Evolutionary conservation across 257 asterid genomes (phyloP), one percentile per base, ranked within the genome.

Genomic region (Jacaranda mimosifolia): DNA sequence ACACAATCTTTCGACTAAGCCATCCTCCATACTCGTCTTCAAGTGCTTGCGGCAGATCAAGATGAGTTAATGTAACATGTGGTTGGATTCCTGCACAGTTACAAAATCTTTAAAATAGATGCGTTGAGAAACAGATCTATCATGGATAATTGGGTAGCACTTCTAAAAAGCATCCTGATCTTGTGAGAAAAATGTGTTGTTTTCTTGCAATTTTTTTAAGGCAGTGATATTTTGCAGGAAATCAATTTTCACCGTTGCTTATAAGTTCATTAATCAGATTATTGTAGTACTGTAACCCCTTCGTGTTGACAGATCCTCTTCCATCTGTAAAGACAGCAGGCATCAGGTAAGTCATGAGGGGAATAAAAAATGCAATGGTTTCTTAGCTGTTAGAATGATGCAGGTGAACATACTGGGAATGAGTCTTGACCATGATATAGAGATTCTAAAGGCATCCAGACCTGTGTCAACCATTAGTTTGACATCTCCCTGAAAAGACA

Each of bases 11-110:
- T 72, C 79, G 72, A 79, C 84, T 88, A 35, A 87, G 83, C 91
- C 91, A 88, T 66, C 92, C 92, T 3, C 77, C 85, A 11, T 89
- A 86, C 75, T 85, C 87, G 39, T 89, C 93, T 40, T 89, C 86
- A 18, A 88, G 93, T 58, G 76, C 83, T 77, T 89, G 92, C 0
- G 97, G 95, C 14, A 70, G 63, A 88, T 89, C 97, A 39, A 70
- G 3, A 52, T 89, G 97, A 72, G 3, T 10, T 45, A 88, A 75
- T 11, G 89, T 87, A 21, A 84, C 79, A 60, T 89, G 93, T 3
- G 91, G 91, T 73, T 88, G 84, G 43, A 91, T 88, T 68, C 95
- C 95, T 89, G 81, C 70, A 69, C 19, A 15, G 68, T n/a, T 6
- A 9, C 4, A 73, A 38, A 72, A 64, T 10, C 63, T 21, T 39